These are phyloP conservation scores for Colletotrichum chlorophyti DNA, from an alignment of 2,329 filamentous ascomycete species.

Conservation along the genomic window DNA sequence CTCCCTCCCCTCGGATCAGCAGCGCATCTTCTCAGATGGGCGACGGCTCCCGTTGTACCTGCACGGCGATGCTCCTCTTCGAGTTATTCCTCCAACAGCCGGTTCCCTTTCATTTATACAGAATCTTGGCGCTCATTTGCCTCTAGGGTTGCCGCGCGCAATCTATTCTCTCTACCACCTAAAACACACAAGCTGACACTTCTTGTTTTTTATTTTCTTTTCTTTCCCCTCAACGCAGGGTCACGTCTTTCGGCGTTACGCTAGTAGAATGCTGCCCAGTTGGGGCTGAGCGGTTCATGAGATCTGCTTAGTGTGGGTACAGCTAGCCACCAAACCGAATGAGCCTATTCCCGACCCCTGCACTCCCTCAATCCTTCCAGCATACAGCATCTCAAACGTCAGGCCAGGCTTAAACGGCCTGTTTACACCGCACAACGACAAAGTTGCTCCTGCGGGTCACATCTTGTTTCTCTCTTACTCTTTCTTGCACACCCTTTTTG, in stretches of 20 bases:
- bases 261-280: background rate
- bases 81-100: slow-evolving; percentile 27
- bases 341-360: slow-evolving; percentile 25
- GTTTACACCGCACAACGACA: background rate
- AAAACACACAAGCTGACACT: slow-evolving; percentile 4
- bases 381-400: too few relatives aligned
- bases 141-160: slow-evolving; percentile 11
- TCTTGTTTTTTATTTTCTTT: too few relatives aligned
- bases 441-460: background rate
- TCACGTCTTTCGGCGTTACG: background rate
- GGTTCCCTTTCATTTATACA: background rate
- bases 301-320: background rate
- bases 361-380: background rate
- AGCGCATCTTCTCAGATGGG: background rate
- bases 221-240: too few relatives aligned
- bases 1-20: slow-evolving; percentile 7
- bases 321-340: slow-evolving; percentile 5
- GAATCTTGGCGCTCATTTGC: slow-evolving; percentile 16
- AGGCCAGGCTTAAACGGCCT: background rate
- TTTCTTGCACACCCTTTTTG: background rate
- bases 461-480: background rate
- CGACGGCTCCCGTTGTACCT: slow-evolving; percentile 1
- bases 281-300: slow-evolving; percentile 5
- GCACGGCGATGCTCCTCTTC: background rate
- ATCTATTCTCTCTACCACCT: background rate